phyloP scores from a whole-genome alignment of 2,329 filamentous ascomycete genomes.

The Fusarium sp. region DNA sequence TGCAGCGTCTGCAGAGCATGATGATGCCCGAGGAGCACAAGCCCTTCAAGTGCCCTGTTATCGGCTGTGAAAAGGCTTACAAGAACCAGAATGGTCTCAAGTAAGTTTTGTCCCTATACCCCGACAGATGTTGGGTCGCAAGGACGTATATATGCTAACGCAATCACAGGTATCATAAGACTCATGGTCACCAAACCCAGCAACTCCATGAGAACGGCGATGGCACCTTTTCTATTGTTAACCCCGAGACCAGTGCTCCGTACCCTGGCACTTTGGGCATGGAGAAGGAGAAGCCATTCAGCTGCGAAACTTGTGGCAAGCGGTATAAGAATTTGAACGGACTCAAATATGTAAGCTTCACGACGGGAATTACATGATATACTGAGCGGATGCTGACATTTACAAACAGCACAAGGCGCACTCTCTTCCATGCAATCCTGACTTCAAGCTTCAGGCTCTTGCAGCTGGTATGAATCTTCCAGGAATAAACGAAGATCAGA shows the following conservation, averaged over 20 bases:
- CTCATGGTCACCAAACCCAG: constrained; percentile 95
- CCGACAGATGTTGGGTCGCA: neutral
- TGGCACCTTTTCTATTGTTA: constrained; percentile 97
- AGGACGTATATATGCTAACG: constrained; percentile 21
- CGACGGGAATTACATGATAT: neutral
- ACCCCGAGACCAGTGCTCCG: constrained; percentile 91
- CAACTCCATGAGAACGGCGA: constrained; percentile 96
- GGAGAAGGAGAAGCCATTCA: constrained; percentile 99
- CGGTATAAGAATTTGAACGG: constrained; percentile 99
- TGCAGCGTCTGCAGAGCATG: constrained; percentile 69
- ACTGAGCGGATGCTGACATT: constrained; percentile 47
- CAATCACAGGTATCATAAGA: constrained; percentile 71
- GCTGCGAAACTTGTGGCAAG: constrained; percentile 96
- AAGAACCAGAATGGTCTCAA: constrained; percentile 99
- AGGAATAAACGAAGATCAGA: constrained; percentile 59
- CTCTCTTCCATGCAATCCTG: constrained; percentile 89
- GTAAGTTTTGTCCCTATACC: constrained; percentile 62
- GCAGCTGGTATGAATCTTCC: constrained; percentile 58
- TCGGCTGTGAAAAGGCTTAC: constrained; percentile 98
- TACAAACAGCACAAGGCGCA: constrained; percentile 75
- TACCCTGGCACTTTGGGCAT: constrained; percentile 98
- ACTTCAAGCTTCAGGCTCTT: constrained; percentile 65
- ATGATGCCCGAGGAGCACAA: constrained; percentile 90
- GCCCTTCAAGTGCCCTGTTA: constrained; percentile 96
- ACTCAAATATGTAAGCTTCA: constrained; percentile 82